Conservation (phyloP, 305 asterid genomes). For the Petunia hybrid region DNA sequence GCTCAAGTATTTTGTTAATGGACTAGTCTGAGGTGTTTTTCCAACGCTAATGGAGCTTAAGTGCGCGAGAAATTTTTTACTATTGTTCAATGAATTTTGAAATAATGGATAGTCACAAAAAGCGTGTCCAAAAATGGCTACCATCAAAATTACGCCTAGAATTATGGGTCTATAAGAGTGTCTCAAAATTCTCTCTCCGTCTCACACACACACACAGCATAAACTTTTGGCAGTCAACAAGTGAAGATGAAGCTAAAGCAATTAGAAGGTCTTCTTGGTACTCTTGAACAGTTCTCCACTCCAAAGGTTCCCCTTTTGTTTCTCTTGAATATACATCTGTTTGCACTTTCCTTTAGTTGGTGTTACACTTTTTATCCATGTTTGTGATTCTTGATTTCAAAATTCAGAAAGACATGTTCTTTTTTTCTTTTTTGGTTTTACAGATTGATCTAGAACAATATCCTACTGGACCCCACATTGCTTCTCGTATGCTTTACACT, state of each 20-base stretch:
- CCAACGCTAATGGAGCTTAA: too few relatives aligned
- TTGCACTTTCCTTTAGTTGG: neutral
- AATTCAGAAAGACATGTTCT: neutral
- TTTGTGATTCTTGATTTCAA: slow-evolving; percentile 25
- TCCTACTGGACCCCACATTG: slow-evolving; percentile 96
- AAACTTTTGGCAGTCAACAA: slow-evolving; percentile 10
- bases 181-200: neutral
- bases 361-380: neutral
- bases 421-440: slow-evolving; percentile 31
- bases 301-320: slow-evolving; percentile 58
- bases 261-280: slow-evolving; percentile 68
- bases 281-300: slow-evolving; percentile 71
- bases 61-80: too few relatives aligned
- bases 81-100: too few relatives aligned
- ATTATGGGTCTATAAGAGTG: too few relatives aligned
- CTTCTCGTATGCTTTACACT: slow-evolving; percentile 87
- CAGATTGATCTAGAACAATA: slow-evolving; percentile 96
- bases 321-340: neutral
- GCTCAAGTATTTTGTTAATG: too few relatives aligned
- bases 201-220: neutral
- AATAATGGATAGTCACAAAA: too few relatives aligned
- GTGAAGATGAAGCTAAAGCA: slow-evolving; percentile 81
- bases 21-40: too few relatives aligned
- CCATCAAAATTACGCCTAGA: too few relatives aligned
- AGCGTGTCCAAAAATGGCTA: too few relatives aligned